Evolutionary conservation across 306 rosid genomes (phyloP).

Genomic region (Rubus idaeus): DNA sequence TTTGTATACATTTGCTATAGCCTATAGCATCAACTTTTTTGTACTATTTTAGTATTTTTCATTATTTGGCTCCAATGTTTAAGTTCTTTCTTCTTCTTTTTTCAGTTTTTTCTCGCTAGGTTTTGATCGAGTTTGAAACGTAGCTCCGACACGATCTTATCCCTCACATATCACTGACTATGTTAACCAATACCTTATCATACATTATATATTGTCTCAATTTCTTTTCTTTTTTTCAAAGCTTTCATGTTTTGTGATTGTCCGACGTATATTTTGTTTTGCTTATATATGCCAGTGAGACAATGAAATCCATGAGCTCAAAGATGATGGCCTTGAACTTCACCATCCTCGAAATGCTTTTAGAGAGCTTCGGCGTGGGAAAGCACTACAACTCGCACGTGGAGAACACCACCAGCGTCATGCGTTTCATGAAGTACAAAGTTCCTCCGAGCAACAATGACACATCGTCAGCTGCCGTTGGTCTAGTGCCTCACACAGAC

Average conservation of each 20-base stretch:
- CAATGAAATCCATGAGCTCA: constrained; percentile 28
- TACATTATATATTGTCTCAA: no score
- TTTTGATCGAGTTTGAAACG: no score
- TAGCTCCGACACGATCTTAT: no score
- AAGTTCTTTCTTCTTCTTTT: no score
- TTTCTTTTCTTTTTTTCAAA: not conserved
- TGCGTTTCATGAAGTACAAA: constrained; percentile 42
- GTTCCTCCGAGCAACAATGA: constrained; percentile 28
- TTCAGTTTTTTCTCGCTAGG: no score
- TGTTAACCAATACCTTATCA: no score
- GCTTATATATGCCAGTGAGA: constrained; percentile 25
- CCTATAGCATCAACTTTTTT: no score
- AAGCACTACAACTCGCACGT: constrained; percentile 25
- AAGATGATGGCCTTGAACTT: constrained; percentile 32
- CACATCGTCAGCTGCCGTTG: not conserved
- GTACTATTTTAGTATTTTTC: no score
- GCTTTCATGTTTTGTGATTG: not conserved
- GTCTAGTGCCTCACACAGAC: constrained; percentile 50
- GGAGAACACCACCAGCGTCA: constrained; percentile 20
- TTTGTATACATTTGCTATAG: no score
- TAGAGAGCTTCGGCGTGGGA: constrained; percentile 39
- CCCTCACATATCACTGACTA: no score
- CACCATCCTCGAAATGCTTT: constrained; percentile 36
- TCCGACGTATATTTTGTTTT: not conserved
- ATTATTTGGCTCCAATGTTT: no score